A percentile compares a stretch with the other conserved stretches of the same genome.
phyloP scores from a whole-genome alignment of 768 basidiomycete species.

The Hypholoma sublateritium region DNA sequence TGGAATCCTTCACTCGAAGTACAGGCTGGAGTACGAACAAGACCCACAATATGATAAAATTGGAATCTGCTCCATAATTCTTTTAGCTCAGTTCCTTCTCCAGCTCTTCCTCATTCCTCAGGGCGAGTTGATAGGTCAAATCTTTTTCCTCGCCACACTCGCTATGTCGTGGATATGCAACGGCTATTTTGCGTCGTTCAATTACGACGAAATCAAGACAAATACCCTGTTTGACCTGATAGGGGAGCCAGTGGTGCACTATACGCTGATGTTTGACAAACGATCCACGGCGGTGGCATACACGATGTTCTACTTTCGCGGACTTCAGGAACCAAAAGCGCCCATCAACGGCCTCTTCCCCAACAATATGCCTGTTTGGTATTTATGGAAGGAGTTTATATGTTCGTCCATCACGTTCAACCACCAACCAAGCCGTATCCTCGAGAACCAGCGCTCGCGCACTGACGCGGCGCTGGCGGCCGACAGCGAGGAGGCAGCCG shows the following conservation, averaged over 20 bases:
- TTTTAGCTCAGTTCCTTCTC: slow-evolving; percentile 11
- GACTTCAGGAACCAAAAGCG: slow-evolving; percentile 1
- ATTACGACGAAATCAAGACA: not conserved
- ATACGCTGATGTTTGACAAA: not conserved
- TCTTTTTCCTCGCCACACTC: slow-evolving; percentile 12
- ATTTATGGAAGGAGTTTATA: slow-evolving; percentile 7
- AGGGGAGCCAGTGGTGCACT: not conserved
- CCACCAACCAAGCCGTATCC: not conserved
- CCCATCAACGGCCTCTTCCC: slow-evolving; percentile 9
- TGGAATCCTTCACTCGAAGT: slow-evolving; percentile 5
- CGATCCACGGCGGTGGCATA: slow-evolving; percentile 5
- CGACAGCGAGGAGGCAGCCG: not conserved
- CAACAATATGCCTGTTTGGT: slow-evolving; percentile 10
- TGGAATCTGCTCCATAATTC: slow-evolving; percentile 11
- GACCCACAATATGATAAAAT: slow-evolving; percentile 7
- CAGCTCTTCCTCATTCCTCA: slow-evolving; percentile 15
- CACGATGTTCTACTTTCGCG: slow-evolving; percentile 7
- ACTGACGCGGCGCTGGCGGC: not conserved
- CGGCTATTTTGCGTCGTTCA: slow-evolving; percentile 10
- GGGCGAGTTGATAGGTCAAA: slow-evolving; percentile 11
- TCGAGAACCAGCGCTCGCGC: not conserved
- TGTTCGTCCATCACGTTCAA: not conserved
- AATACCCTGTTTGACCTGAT: slow-evolving; percentile 9
- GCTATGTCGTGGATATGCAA: slow-evolving; percentile 14
- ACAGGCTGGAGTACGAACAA: slow-evolving; percentile 1